Evolutionary conservation across 768 basidiomycete species (phyloP), one percentile per base, ranked within the genome.

Genomic region (Trametes cingulata): DNA sequence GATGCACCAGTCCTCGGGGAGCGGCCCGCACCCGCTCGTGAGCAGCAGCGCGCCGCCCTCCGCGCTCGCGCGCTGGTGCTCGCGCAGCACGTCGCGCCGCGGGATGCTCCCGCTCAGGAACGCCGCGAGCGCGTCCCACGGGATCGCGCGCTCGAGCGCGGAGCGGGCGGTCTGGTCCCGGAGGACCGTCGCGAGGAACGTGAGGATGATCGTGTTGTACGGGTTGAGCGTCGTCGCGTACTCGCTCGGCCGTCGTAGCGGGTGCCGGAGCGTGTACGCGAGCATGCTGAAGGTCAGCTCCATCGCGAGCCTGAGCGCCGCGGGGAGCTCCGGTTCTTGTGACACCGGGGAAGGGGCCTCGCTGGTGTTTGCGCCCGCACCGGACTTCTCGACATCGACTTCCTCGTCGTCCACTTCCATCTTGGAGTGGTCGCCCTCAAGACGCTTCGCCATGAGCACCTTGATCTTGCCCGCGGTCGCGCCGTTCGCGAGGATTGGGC

Each of bases 1-100:
- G 65, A 98, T 71, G 67, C 90, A 91, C 94, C 95, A 98, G 68
- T 98, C 97, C 73, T 99, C 97, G 0, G 91, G 82, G 1, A 98
- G 76, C 0, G 87, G 86, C 20, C 82, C 75, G 61, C 85, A 87
- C 14, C 84, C 84, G 45, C 79, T 85, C 0, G 88, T 90, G 33
- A 91, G 78, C 77, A 95, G 85, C 22, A 76, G 71, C 78, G n/a
- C n/a, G n/a, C 86, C 85, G 37, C 82, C 80, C 45, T 87, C 81
- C 36, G 74, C 71, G n/a, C 54, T 61, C 49, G 63, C 76, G 71
- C 33, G 71, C 43, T 47, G 68, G 64, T 62, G 65, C 53, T 54
- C 69, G 49, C 62, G 70, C 39, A 61, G 64, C 36, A 86, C 77
- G 9, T 85, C 73, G 36, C 78, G 76, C 37, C 80, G 78, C 4